These are phyloP conservation scores for Aquilaria malaccensis DNA, from an alignment of 345 rosid genomes.

Conservation along the genomic window DNA sequence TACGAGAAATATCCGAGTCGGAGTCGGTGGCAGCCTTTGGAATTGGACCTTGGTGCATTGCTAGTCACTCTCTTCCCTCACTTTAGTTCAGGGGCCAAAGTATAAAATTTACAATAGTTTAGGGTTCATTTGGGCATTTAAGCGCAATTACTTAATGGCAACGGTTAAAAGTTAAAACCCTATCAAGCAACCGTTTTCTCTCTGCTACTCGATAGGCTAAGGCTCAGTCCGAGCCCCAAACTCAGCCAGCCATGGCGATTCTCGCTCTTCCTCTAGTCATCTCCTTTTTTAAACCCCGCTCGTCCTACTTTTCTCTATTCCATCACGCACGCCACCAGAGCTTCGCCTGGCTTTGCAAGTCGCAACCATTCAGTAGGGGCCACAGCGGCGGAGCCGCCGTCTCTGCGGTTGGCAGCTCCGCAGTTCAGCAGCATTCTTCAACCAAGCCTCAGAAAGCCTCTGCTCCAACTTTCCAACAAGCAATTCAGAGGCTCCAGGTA, in stretches of 20 bases:
- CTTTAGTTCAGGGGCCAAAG: too few species aligned
- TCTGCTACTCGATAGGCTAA: neutral
- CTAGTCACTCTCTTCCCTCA: too few species aligned
- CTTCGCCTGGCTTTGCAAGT: slow-evolving; percentile 16
- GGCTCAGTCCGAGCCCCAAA: slow-evolving; percentile 13
- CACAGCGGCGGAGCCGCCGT: slow-evolving; percentile 23
- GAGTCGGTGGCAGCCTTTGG: too few species aligned
- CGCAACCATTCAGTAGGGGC: slow-evolving; percentile 21
- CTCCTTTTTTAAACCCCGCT: slow-evolving; percentile 48
- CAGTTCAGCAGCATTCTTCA: slow-evolving; percentile 31
- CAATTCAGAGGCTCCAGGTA: slow-evolving; percentile 92
- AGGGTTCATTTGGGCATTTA: too few species aligned
- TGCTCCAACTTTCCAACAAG: slow-evolving; percentile 78
- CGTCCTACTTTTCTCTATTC: slow-evolving; percentile 29
- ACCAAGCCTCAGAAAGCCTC: slow-evolving; percentile 24
- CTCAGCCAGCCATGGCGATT: slow-evolving; percentile 42
- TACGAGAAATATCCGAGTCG: too few species aligned
- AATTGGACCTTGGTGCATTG: too few species aligned
- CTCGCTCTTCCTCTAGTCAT: slow-evolving; percentile 57
- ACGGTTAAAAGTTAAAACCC: too few species aligned
- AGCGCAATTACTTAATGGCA: too few species aligned
- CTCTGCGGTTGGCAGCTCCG: slow-evolving; percentile 33
- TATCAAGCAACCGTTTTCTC: neutral
- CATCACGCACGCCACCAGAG: slow-evolving; percentile 14
- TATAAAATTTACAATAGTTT: too few species aligned